Conservation (phyloP, 176 grass and related monocot species). For the Puccinellia tenuiflora region DNA sequence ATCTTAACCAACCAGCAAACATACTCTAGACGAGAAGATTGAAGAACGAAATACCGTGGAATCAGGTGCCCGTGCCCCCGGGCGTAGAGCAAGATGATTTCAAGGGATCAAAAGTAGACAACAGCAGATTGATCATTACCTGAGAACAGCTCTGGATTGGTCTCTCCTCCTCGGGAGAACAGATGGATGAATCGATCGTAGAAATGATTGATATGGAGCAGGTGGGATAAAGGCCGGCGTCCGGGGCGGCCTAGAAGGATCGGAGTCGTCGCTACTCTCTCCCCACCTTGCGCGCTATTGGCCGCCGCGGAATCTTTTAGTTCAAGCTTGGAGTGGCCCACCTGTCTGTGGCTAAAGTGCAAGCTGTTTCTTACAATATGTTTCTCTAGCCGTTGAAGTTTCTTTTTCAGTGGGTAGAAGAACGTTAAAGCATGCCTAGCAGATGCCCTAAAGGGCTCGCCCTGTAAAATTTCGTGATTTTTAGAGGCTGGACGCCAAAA, state of each 20-base stretch:
- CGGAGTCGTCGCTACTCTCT: constrained; percentile 15
- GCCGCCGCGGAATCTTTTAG: neutral
- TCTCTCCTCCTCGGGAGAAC: neutral
- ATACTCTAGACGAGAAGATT: neutral
- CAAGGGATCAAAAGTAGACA: neutral
- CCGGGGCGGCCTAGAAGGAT: neutral
- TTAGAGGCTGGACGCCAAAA: too few relatives aligned
- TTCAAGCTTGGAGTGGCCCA: neutral
- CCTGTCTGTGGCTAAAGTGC: neutral
- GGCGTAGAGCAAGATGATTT: neutral
- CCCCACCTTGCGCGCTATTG: constrained; percentile 10
- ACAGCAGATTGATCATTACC: constrained; percentile 4
- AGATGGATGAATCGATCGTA: neutral
- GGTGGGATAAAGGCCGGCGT: neutral
- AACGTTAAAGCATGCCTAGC: too few relatives aligned
- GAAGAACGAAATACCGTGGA: neutral
- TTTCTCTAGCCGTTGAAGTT: neutral
- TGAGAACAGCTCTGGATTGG: neutral
- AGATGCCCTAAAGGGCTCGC: too few relatives aligned
- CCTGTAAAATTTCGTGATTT: too few relatives aligned
- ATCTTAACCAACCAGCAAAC: neutral
- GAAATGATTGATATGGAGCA: neutral
- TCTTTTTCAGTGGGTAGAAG: neutral
- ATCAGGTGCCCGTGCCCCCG: neutral
- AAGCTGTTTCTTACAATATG: neutral